Base-by-base conservation (phyloP, 352 stramenopile species). In the Globisporangium sylvaticum region DNA sequence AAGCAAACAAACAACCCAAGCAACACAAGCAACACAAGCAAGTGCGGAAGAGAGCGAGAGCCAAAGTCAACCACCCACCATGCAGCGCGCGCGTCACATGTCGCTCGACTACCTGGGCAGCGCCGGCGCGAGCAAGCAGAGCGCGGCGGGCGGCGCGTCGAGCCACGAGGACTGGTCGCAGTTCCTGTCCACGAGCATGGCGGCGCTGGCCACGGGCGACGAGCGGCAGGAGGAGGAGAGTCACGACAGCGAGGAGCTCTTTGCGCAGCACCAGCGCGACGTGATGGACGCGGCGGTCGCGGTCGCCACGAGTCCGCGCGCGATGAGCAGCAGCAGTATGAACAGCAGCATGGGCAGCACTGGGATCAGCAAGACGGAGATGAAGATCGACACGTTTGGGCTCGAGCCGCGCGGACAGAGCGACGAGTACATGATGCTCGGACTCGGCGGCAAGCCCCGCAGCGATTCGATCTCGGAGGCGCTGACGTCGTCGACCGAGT, bases 181-280 rank as follows among this genome's bases (percentile, higher is more conserved):
- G 57, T 88, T 88, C 62, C 68, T 89, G 53, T 87, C 81, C 15
- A 79, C 78, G n/a, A 87, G 81, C 70, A 83, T 89, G 78, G 76
- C 73, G 68, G 81, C 79, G 62, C 68, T 89, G 24, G 75, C 75
- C 52, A 87, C 78, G 10, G 44, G 61, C 7, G 78, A 83, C 39
- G 44, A 74, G 14, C 73, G 81, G 31, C 60, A 58, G 29, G 24
- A 4, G 12, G 58, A 62, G 31, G 34, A 42, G 15, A 15, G 14
- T 5, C 18, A 29, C 12, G 61, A 58, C 25, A 65, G 50, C 55
- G 67, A 63, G 48, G 59, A 67, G 20, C 60, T 59, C 37, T 75
- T 70, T 31, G 65, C 65, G 50, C 65, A 70, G 58, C 65, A 70
- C 58, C 65, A 70, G 48, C 65, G 54, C 4, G 58, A 65, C 34